phyloP scores from a whole-genome alignment of 495 filamentous ascomycete genomes.

The Penicillium bialowiezense region DNA sequence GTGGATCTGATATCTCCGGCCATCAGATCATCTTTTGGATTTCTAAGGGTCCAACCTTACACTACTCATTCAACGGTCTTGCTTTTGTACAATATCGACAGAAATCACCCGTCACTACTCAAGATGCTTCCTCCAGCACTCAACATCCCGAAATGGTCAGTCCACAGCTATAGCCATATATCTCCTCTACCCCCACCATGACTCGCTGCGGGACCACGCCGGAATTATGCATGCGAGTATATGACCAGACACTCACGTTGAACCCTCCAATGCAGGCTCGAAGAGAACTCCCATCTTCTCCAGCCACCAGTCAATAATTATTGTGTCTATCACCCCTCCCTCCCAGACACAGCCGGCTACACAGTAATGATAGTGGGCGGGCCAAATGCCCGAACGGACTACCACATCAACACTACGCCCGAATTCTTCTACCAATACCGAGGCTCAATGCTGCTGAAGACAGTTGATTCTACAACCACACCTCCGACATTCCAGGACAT shows the following conservation, averaged over 20 bases:
- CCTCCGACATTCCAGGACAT: constrained; percentile 71
- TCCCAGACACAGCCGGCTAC: constrained; percentile 40
- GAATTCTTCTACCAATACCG: constrained; percentile 98
- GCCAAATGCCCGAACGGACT: constrained; percentile 94
- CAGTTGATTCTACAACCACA: constrained; percentile 62
- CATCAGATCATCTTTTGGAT: constrained; percentile 19
- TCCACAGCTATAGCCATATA: background rate
- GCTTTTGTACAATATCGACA: background rate
- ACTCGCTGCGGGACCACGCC: constrained; percentile 10
- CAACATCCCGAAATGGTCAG: constrained; percentile 84
- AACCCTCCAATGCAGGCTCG: constrained; percentile 71
- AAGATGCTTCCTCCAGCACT: constrained; percentile 48
- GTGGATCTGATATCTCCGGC: constrained; percentile 22
- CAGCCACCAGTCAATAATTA: constrained; percentile 97
- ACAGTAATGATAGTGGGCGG: constrained; percentile 83
- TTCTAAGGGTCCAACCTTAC: constrained; percentile 1
- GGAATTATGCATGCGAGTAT: too few relatives aligned
- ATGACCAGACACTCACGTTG: too few relatives aligned
- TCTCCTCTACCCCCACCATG: background rate
- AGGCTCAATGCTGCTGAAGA: constrained; percentile 90
- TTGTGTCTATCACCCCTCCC: constrained; percentile 76
- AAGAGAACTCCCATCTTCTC: constrained; percentile 87
- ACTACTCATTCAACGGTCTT: background rate
- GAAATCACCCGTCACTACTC: background rate
- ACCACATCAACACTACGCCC: constrained; percentile 94